These are phyloP conservation scores for Lachnum nothofagi DNA, from an alignment of 2,329 filamentous ascomycete species.

Conservation along the genomic window DNA sequence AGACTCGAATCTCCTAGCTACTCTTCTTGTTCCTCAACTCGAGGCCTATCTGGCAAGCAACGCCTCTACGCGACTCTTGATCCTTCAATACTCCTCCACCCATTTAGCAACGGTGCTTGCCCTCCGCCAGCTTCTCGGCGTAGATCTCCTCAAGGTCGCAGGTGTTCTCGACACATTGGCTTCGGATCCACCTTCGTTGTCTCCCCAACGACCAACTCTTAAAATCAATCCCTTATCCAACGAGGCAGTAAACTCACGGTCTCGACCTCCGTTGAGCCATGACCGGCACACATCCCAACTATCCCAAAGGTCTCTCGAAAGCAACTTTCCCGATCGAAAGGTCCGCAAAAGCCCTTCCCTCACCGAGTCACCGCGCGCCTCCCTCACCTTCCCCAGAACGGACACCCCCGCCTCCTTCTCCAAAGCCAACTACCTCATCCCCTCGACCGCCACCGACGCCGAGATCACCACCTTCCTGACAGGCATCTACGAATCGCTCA, in stretches of 20 bases:
- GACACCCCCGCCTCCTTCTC: constrained; percentile 37
- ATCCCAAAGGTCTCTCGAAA: background rate
- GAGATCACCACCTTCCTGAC: constrained; percentile 52
- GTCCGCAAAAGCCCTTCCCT: background rate
- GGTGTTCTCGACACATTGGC: constrained; percentile 42
- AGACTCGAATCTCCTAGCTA: constrained; percentile 50
- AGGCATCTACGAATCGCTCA: constrained; percentile 46
- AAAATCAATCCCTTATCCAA: constrained; percentile 17
- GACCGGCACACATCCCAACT: background rate
- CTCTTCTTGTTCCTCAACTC: constrained; percentile 54
- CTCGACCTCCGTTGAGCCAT: background rate
- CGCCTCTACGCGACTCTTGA: constrained; percentile 48
- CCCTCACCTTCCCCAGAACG: background rate
- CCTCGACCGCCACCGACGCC: constrained; percentile 47
- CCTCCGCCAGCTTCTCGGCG: constrained; percentile 52
- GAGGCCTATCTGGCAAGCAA: constrained; percentile 55
- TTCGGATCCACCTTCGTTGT: constrained; percentile 24
- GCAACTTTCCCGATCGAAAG: background rate
- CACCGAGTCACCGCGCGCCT: background rate
- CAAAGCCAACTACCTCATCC: constrained; percentile 53
- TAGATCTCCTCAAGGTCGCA: constrained; percentile 53
- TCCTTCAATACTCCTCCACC: constrained; percentile 54
- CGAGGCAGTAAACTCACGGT: constrained; percentile 6
- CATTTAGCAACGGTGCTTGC: constrained; percentile 54
- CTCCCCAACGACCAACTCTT: constrained; percentile 11